Percentiles rank a stretch among this genome's conserved stretches.
These are phyloP conservation scores for Zoysia pacifica DNA, from an alignment of 176 grass and related monocot species.

Conservation along the genomic window DNA sequence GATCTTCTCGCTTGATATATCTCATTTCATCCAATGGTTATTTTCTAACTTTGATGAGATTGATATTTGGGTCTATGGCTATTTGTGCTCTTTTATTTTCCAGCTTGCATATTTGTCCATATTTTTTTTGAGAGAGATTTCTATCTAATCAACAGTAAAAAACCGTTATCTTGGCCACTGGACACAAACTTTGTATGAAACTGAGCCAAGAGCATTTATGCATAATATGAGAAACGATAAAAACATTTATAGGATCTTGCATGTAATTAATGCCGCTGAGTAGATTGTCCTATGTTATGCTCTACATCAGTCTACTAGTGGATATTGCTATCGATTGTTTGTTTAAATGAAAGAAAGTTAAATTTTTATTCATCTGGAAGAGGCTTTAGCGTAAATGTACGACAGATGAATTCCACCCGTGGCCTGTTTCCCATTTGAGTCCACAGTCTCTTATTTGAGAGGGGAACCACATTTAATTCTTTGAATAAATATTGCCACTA, in stretches of 20 bases:
- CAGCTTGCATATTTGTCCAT: not conserved
- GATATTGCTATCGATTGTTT: no score
- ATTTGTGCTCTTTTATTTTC: not conserved
- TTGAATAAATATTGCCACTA: not conserved
- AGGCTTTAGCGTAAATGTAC: slow-evolving; percentile 10
- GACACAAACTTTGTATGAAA: not conserved
- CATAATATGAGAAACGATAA: slow-evolving; percentile 11
- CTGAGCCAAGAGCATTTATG: not conserved
- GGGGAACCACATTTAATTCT: not conserved
- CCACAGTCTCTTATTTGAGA: not conserved
- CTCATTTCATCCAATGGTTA: not conserved
- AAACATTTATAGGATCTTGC: not conserved
- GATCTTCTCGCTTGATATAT: not conserved
- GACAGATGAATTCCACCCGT: not conserved
- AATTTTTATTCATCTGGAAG: not conserved
- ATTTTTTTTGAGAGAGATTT: not conserved
- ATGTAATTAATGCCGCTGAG: slow-evolving; percentile 7
- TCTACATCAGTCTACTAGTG: not conserved
- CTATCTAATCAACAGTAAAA: not conserved
- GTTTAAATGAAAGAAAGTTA: no score
- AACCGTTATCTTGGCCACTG: not conserved
- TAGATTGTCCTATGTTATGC: slow-evolving; percentile 9
- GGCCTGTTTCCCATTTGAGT: not conserved
- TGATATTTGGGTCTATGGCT: not conserved
- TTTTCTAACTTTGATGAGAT: not conserved